Conservation (phyloP, 2,329 filamentous ascomycete species). For the Pseudogymnoascus sp. region DNA sequence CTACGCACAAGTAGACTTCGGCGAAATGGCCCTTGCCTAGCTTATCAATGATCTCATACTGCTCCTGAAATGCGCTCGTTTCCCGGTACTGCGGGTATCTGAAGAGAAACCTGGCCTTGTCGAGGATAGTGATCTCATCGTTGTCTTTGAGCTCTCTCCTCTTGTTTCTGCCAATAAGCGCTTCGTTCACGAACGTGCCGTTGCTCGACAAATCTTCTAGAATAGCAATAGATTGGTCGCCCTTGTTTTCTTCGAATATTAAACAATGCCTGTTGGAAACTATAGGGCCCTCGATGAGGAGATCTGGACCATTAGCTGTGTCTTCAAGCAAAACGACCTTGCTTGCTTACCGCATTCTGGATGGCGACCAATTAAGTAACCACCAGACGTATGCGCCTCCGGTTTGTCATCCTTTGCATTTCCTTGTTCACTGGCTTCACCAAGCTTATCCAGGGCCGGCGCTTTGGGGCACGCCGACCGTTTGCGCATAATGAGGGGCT, state of each 20-base stretch:
- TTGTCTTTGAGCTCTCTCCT: conserved; percentile 79
- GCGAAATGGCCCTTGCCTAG: conserved; percentile 94
- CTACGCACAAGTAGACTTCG: conserved; percentile 83
- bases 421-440: conserved; percentile 33
- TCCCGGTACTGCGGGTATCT: conserved; percentile 72
- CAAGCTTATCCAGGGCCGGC: conserved; percentile 35
- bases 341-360: conserved; percentile 74
- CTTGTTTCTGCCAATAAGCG: conserved; percentile 84
- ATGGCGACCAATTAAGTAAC: conserved; percentile 88
- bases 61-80: conserved; percentile 73
- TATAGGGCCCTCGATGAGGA: conserved; percentile 66
- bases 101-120: conserved; percentile 84
- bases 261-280: conserved; percentile 83
- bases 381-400: conserved; percentile 60
- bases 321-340: conserved; percentile 14
- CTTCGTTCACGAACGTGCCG: conserved; percentile 93
- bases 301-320: conserved; percentile 42
- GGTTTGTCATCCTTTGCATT: conserved; percentile 46
- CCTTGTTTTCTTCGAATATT: conserved; percentile 56
- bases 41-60: conserved; percentile 77
- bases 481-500: conserved; percentile 67
- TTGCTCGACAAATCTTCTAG: conserved; percentile 93
- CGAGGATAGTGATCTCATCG: conserved; percentile 83
- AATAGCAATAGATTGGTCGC: conserved; percentile 58
- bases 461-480: conserved; percentile 62